Conservation (phyloP, 2,329 filamentous ascomycete genomes). For the Calonectria montana region DNA sequence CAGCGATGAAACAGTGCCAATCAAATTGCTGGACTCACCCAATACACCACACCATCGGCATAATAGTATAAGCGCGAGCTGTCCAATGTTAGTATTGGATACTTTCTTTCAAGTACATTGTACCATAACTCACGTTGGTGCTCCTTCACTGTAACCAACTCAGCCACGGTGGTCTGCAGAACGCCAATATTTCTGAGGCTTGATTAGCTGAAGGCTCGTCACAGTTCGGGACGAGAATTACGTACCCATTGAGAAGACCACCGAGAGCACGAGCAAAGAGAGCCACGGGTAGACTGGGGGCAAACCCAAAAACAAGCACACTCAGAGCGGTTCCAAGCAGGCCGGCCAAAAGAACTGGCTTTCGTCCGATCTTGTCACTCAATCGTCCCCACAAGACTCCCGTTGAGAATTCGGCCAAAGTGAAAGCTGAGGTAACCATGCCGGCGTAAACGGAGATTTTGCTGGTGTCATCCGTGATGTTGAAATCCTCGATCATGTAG, state of each 20-base stretch:
- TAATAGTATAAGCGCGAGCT: conserved; percentile 95
- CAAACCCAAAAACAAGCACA: conserved; percentile 92
- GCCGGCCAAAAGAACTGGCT: conserved; percentile 91
- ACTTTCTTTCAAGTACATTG: background rate
- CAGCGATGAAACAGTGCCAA: conserved; percentile 29
- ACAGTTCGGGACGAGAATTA: conserved; percentile 29
- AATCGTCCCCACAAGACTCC: conserved; percentile 93
- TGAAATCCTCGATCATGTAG: conserved; percentile 95
- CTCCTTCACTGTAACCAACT: conserved; percentile 91
- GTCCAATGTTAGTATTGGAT: conserved; percentile 40
- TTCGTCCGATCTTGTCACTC: conserved; percentile 91
- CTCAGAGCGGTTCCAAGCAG: conserved; percentile 91
- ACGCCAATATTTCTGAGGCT: conserved; percentile 86
- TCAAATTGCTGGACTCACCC: conserved; percentile 65
- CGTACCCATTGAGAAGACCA: conserved; percentile 90
- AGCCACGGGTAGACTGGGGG: conserved; percentile 83
- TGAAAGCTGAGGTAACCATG: conserved; percentile 96
- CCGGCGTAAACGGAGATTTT: conserved; percentile 93
- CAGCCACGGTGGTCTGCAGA: conserved; percentile 92
- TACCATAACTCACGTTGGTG: conserved; percentile 78
- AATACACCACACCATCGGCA: conserved; percentile 98
- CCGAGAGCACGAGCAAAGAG: conserved; percentile 89
- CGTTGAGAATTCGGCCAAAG: conserved; percentile 93
- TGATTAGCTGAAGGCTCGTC: conserved; percentile 23
- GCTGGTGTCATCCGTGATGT: conserved; percentile 80